Conservation (phyloP, 768 basidiomycete genomes). For the Xanthoconium purpureum region DNA sequence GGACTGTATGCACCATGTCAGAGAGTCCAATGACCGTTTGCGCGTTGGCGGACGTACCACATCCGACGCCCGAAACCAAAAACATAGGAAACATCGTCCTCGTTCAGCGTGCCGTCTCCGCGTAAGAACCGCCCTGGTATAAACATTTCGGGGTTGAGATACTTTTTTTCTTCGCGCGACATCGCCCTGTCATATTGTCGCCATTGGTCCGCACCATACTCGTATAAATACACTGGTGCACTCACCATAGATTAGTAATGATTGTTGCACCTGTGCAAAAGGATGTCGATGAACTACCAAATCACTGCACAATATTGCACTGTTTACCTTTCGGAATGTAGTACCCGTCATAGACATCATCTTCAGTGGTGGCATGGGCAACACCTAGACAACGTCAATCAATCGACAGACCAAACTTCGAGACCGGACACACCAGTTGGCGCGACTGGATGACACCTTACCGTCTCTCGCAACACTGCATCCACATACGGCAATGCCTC, state of each 20-base stretch:
- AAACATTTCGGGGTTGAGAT: constrained; percentile 34
- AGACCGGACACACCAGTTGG: constrained; percentile 21
- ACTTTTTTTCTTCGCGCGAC: constrained; percentile 36
- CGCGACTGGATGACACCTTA: constrained; percentile 28
- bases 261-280: constrained; percentile 5
- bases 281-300: background rate
- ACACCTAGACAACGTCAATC: constrained; percentile 31
- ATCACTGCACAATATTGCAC: no score
- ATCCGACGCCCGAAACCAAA: constrained; percentile 25
- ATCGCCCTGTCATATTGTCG: constrained; percentile 34
- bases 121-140: constrained; percentile 38
- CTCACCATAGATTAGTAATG: constrained; percentile 15
- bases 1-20: constrained; percentile 1
- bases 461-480: constrained; percentile 33
- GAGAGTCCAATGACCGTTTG: background rate
- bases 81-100: constrained; percentile 4
- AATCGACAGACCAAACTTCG: background rate
- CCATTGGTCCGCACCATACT: background rate
- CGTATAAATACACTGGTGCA: rapidly evolving
- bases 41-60: constrained; percentile 6
- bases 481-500: constrained; percentile 16
- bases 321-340: constrained; percentile 28
- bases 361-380: constrained; percentile 38
- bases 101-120: constrained; percentile 15
- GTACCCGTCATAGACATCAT: constrained; percentile 34